These are phyloP conservation scores for Alternaria brassicicola DNA, from an alignment of 2,329 filamentous ascomycete genomes.

Conservation along the genomic window DNA sequence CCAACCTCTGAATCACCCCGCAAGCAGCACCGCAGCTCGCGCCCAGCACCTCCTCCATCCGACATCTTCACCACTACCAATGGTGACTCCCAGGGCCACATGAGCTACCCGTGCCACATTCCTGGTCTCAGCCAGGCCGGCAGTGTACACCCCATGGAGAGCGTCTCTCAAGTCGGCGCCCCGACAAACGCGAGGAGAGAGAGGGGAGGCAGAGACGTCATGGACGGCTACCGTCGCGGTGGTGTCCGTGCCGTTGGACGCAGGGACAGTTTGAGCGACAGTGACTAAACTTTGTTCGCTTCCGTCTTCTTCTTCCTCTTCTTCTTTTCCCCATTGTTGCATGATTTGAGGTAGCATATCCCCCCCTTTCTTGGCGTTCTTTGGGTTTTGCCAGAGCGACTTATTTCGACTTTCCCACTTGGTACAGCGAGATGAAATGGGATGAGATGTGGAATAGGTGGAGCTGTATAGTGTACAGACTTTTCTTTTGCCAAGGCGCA, in stretches of 20 bases:
- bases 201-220: constrained; percentile 49
- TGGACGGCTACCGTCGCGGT: constrained; percentile 51
- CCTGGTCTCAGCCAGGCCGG: constrained; percentile 56
- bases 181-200: constrained; percentile 32
- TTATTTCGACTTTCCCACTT: neutral
- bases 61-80: constrained; percentile 50
- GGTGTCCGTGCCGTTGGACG: constrained; percentile 50
- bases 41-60: constrained; percentile 29
- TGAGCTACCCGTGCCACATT: constrained; percentile 63
- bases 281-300: constrained; percentile 43
- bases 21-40: constrained; percentile 43
- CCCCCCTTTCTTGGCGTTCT: neutral
- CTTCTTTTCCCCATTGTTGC: neutral
- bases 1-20: constrained; percentile 43
- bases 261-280: constrained; percentile 62
- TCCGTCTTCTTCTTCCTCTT: neutral
- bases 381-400: neutral
- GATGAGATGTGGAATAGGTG: neutral
- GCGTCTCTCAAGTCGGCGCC: constrained; percentile 49
- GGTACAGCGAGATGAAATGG: neutral
- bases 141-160: constrained; percentile 46
- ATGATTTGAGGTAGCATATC: neutral
- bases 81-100: constrained; percentile 55
- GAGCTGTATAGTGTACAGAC: neutral
- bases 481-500: neutral